These are phyloP conservation scores for Aspergillus hortae DNA, from an alignment of 2,329 filamentous ascomycete genomes.

Conservation along the genomic window DNA sequence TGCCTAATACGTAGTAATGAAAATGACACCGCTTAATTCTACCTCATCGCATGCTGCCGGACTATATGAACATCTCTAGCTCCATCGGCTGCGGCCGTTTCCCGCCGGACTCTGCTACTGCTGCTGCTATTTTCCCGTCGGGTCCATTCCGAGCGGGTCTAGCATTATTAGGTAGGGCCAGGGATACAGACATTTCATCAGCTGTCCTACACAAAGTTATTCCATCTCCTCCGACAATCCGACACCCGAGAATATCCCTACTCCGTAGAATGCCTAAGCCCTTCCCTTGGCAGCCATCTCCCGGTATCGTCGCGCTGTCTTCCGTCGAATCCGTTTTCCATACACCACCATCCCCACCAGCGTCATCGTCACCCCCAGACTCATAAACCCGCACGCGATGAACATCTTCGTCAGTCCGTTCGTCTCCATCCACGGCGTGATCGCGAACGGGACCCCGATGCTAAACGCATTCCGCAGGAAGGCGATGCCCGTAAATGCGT, in stretches of 20 bases:
- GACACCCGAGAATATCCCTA: not conserved
- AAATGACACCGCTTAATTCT: not conserved
- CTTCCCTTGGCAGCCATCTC: conserved; percentile 1
- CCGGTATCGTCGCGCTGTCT: conserved; percentile 3
- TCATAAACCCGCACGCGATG: conserved; percentile 23
- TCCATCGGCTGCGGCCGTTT: too few relatives aligned
- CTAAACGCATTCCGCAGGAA: conserved; percentile 31
- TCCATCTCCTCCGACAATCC: too few relatives aligned
- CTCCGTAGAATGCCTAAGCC: too few relatives aligned
- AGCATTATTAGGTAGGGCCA: too few relatives aligned
- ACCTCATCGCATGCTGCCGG: too few relatives aligned
- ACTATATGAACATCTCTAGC: too few relatives aligned
- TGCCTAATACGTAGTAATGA: not conserved
- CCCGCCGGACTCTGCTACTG: too few relatives aligned
- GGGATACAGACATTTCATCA: too few relatives aligned
- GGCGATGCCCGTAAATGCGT: conserved; percentile 26
- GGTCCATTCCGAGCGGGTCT: too few relatives aligned
- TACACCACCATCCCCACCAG: conserved; percentile 21
- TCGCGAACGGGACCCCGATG: conserved; percentile 30
- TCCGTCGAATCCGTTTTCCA: conserved; percentile 15
- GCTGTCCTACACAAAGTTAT: too few relatives aligned
- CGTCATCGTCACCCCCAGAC: conserved; percentile 15
- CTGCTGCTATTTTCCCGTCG: too few relatives aligned
- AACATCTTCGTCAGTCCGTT: conserved; percentile 26
- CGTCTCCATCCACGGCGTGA: conserved; percentile 25